A percentile compares a stretch with the other conserved stretches of the same genome.
Conservation (phyloP, 1,139 yeast species). For the Insectozyma bohioensis region DNA sequence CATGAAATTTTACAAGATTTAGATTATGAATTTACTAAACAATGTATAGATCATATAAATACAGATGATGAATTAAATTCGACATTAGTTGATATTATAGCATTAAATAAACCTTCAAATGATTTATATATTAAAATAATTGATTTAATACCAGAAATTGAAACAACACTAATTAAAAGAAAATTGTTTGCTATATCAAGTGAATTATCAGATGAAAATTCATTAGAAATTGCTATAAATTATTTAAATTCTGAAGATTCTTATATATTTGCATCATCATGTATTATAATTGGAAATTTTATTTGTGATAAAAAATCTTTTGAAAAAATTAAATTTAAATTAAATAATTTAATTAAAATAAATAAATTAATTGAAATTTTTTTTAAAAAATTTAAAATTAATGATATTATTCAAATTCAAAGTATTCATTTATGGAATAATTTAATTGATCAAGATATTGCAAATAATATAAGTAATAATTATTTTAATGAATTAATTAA, state of each 20-base stretch:
- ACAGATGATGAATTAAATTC: conserved; percentile 16
- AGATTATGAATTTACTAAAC: conserved; percentile 7
- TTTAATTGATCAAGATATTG: conserved; percentile 20
- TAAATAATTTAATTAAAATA: conserved; percentile 15
- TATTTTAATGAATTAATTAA: conserved; percentile 15
- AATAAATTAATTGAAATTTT: conserved; percentile 20
- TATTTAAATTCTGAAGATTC: conserved; percentile 19
- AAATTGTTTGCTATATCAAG: conserved; percentile 39
- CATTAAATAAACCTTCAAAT: conserved; percentile 18
- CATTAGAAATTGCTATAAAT: conserved; percentile 14
- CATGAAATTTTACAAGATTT: neutral
- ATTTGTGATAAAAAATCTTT: conserved; percentile 22
- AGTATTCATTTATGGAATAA: conserved; percentile 38
- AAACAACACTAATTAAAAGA: conserved; percentile 19
- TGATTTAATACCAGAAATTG: conserved; percentile 8
- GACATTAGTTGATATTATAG: conserved; percentile 18
- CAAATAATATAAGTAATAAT: conserved; percentile 13
- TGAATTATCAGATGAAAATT: conserved; percentile 31
- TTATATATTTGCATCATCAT: conserved; percentile 30
- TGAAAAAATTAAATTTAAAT: conserved; percentile 14
- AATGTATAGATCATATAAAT: conserved; percentile 9
- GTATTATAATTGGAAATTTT: conserved; percentile 38
- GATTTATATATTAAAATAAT: conserved; percentile 12
- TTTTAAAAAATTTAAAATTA: conserved; percentile 21
- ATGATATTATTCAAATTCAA: conserved; percentile 42